Evolutionary conservation across 441 rosid genomes (phyloP).

Genomic region (Adansonia rubrostipa): DNA sequence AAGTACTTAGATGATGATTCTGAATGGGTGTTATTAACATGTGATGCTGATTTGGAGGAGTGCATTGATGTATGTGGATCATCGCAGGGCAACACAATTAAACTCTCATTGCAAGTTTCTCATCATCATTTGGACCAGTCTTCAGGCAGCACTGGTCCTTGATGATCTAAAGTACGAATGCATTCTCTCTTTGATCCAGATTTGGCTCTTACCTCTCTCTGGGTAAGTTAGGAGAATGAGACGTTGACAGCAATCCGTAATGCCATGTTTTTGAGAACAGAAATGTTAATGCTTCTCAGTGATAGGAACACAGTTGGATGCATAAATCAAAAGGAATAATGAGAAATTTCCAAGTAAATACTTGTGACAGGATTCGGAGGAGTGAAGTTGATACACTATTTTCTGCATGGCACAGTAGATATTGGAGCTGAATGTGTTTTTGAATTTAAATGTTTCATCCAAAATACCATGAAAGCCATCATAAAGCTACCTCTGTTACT

Average conservation of each 20-base stretch:
- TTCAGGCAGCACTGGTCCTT: slow-evolving; percentile 39
- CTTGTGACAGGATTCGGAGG: neutral
- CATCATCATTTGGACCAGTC: slow-evolving; percentile 46
- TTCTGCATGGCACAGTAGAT: neutral
- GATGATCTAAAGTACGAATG: slow-evolving; percentile 24
- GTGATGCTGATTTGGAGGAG: slow-evolving; percentile 89
- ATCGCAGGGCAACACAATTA: slow-evolving; percentile 58
- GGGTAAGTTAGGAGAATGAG: neutral
- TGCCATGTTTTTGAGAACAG: neutral
- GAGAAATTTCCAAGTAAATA: neutral
- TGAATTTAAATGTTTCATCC: neutral
- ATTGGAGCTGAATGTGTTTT: neutral
- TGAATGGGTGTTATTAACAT: slow-evolving; percentile 88
- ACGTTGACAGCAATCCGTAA: neutral
- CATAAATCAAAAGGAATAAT: neutral
- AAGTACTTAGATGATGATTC: slow-evolving; percentile 95
- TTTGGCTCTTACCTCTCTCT: neutral
- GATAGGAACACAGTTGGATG: neutral
- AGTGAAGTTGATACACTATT: neutral
- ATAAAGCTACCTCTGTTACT: neutral
- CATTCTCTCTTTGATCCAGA: neutral
- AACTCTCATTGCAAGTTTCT: slow-evolving; percentile 64
- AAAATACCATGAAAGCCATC: neutral
- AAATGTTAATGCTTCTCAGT: neutral
- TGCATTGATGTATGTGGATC: slow-evolving; percentile 68